A percentile compares a stretch with the other conserved stretches of the same genome.
Conservation (phyloP, 306 rosid genomes). For the Quercus rubra region DNA sequence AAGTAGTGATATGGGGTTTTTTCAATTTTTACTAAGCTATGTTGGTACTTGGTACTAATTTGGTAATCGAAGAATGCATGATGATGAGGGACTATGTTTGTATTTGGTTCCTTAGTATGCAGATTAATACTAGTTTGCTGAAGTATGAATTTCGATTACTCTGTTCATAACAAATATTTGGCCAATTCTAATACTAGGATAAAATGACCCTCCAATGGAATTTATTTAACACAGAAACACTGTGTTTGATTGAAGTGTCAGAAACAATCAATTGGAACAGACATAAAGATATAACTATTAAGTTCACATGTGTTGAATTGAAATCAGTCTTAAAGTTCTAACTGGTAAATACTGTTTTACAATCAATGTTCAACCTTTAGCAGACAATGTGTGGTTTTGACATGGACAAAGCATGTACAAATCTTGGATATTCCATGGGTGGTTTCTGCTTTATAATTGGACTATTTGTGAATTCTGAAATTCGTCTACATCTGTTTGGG, state of each 20-base stretch:
- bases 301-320: not conserved
- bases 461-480: not conserved
- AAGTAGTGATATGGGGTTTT: not conserved
- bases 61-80: not conserved
- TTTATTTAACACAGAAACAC: not conserved
- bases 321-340: not conserved
- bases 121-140: conserved; percentile 1
- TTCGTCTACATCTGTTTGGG: not conserved
- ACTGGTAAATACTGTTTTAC: not conserved
- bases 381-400: not conserved
- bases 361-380: not conserved
- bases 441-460: not conserved
- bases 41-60: not conserved
- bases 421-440: not conserved
- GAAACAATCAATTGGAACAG: not conserved
- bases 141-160: conserved; percentile 1
- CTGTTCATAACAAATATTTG: not conserved
- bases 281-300: not conserved
- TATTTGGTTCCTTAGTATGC: not conserved
- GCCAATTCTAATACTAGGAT: conserved; percentile 3
- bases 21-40: conserved; percentile 5
- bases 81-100: not conserved
- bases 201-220: conserved; percentile 11
- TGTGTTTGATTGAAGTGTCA: not conserved
- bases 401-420: not conserved